Conservation (phyloP, 228 moss, liverwort and hornwort genomes). For the Sphagnum fallax region DNA sequence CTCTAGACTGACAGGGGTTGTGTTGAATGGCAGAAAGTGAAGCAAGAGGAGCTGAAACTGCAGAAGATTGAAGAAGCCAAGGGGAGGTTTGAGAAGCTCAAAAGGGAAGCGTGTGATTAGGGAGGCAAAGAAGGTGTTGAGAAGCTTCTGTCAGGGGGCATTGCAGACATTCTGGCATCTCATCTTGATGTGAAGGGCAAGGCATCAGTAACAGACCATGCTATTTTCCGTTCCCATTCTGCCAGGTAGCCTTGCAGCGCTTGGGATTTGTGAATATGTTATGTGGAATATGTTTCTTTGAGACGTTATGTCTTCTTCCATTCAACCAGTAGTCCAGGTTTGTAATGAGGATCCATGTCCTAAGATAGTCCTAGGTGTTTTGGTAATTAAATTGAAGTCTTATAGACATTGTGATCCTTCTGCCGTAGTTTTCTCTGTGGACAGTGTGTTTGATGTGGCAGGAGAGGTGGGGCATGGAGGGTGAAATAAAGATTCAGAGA, state of each 20-base stretch:
- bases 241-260: slow-evolving; percentile 32
- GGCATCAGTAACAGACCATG: slow-evolving; percentile 67
- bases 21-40: slow-evolving; percentile 47
- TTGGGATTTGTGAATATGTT: neutral
- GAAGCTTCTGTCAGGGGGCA: slow-evolving; percentile 43
- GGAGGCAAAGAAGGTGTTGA: slow-evolving; percentile 64
- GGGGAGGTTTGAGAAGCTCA: slow-evolving; percentile 18
- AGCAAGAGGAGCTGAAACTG: slow-evolving; percentile 77
- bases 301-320: no score
- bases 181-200: slow-evolving; percentile 61
- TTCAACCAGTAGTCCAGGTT: no score
- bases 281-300: neutral
- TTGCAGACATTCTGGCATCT: slow-evolving; percentile 76
- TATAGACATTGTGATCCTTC: no score
- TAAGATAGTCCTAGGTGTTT: no score
- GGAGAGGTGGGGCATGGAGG: no score
- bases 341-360: no score
- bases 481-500: neutral
- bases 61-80: slow-evolving; percentile 48
- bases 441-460: no score
- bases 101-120: slow-evolving; percentile 31
- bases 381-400: no score
- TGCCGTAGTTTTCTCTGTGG: no score
- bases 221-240: slow-evolving; percentile 79
- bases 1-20: neutral